A percentile compares a stretch with the other conserved stretches of the same genome.
These are phyloP conservation scores for Paralagenidium karlingii DNA, from an alignment of 352 stramenopile genomes.

Conservation along the genomic window DNA sequence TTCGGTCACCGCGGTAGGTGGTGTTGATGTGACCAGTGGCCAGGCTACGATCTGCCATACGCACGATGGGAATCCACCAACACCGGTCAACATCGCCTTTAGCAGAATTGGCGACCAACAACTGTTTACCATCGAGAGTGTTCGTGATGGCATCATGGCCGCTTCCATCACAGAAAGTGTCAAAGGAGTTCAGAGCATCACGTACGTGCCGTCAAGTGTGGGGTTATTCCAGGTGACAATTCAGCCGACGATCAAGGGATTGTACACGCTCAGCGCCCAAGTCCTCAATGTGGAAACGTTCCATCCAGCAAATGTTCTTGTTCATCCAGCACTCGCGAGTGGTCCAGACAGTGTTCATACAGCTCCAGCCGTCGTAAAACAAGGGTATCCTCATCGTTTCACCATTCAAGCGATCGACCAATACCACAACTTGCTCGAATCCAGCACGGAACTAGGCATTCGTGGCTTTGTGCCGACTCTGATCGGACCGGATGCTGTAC, in stretches of 20 bases:
- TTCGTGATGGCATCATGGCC: slow-evolving; percentile 37
- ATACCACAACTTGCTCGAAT: slow-evolving; percentile 87
- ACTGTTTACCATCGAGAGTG: slow-evolving; percentile 18
- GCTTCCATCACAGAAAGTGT: slow-evolving; percentile 28
- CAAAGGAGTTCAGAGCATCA: slow-evolving; percentile 60
- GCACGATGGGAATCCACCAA: slow-evolving; percentile 11
- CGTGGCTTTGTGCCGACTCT: slow-evolving; percentile 49
- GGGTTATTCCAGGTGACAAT: slow-evolving; percentile 80
- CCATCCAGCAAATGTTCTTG: slow-evolving; percentile 59
- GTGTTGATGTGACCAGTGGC: slow-evolving; percentile 30
- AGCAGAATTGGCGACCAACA: slow-evolving; percentile 24
- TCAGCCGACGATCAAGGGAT: slow-evolving; percentile 66
- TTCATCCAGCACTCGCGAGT: slow-evolving; percentile 68
- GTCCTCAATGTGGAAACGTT: slow-evolving; percentile 35
- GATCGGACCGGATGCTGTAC: slow-evolving; percentile 13
- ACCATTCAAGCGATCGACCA: slow-evolving; percentile 81
- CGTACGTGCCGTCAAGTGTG: slow-evolving; percentile 25
- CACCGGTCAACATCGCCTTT: slow-evolving; percentile 33
- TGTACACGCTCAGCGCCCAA: slow-evolving; percentile 41
- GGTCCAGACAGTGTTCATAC: slow-evolving; percentile 61
- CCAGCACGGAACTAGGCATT: slow-evolving; percentile 38
- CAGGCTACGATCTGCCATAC: slow-evolving; percentile 24
- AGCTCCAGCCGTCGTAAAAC: slow-evolving; percentile 60
- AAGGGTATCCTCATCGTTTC: slow-evolving; percentile 68
- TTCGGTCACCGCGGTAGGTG: slow-evolving; percentile 21